These are phyloP conservation scores for Phytophthora europaea DNA, from an alignment of 352 stramenopile genomes.

Conservation along the genomic window DNA sequence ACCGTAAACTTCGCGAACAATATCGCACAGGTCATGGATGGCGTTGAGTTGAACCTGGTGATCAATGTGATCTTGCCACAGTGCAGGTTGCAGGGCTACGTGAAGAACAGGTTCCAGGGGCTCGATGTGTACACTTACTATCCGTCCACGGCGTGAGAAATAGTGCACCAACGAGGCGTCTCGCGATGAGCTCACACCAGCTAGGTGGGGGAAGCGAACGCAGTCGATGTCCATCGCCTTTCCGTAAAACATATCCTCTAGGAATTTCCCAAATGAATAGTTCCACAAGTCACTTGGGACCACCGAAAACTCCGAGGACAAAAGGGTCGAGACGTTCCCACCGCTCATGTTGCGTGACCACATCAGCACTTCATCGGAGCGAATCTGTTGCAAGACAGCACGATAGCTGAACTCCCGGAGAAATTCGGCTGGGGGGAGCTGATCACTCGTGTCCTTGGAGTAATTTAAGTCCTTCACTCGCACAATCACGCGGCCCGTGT, in stretches of 20 bases:
- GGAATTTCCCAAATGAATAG: constrained; percentile 90
- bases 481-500: constrained; percentile 78
- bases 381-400: constrained; percentile 64
- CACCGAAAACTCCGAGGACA: constrained; percentile 68
- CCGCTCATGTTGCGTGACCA: constrained; percentile 60
- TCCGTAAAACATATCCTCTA: constrained; percentile 89
- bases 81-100: constrained; percentile 80
- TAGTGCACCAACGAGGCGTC: constrained; percentile 81
- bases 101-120: constrained; percentile 85
- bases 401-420: constrained; percentile 74
- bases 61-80: constrained; percentile 88
- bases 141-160: constrained; percentile 74
- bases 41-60: constrained; percentile 68
- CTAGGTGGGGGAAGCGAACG: constrained; percentile 74
- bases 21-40: constrained; percentile 78
- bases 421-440: constrained; percentile 61
- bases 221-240: constrained; percentile 80
- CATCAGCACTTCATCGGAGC: constrained; percentile 73
- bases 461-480: constrained; percentile 78
- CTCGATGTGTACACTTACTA: constrained; percentile 85
- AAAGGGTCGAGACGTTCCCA: constrained; percentile 15
- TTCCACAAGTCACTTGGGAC: constrained; percentile 82
- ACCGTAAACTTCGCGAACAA: constrained; percentile 78
- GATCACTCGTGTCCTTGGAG: constrained; percentile 70
- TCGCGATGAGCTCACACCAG: constrained; percentile 60